These are phyloP conservation scores for Beauveria australis DNA, from an alignment of 2,329 filamentous ascomycete genomes.

Conservation along the genomic window DNA sequence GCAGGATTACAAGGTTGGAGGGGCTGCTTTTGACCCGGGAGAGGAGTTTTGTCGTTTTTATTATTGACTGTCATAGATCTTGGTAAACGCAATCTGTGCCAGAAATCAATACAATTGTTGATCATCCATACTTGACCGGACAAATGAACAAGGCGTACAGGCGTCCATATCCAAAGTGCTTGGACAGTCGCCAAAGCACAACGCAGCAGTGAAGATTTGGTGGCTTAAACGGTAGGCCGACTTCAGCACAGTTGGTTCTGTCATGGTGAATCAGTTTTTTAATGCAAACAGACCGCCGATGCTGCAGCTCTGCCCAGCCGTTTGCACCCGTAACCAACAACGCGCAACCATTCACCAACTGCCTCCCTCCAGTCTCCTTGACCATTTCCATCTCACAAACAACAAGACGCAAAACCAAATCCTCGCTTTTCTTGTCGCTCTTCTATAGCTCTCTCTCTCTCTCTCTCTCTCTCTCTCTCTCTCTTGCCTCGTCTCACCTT, in stretches of 20 bases:
- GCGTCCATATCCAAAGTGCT: too few species aligned
- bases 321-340: neutral
- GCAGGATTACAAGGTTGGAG: neutral
- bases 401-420: neutral
- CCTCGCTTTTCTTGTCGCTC: constrained; percentile 14
- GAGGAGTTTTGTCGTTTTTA: neutral
- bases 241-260: neutral
- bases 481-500: too few species aligned
- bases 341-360: too few species aligned
- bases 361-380: neutral
- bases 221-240: too few species aligned
- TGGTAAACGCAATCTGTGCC: neutral
- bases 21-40: neutral
- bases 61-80: neutral
- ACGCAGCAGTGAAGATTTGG: too few species aligned
- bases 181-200: neutral
- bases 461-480: too few species aligned
- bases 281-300: neutral
- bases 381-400: neutral
- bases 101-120: neutral
- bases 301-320: neutral
- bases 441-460: neutral
- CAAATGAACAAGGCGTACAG: too few species aligned
- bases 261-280: neutral
- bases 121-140: too few species aligned